These are phyloP conservation scores for Fragaria ananassa DNA, from an alignment of 306 rosid species.

Conservation along the genomic window DNA sequence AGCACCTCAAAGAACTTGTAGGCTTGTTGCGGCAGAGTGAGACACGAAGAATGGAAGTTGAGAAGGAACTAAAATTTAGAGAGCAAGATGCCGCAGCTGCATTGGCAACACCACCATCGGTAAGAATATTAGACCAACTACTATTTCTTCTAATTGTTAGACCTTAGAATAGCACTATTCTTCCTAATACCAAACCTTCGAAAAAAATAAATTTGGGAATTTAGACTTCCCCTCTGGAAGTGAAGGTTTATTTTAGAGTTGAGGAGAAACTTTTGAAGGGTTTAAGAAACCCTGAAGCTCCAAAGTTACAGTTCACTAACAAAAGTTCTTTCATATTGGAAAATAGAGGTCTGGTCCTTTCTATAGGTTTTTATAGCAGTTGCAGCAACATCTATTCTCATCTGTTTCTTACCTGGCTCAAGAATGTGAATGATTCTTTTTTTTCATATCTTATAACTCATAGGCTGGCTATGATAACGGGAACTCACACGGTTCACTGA, in stretches of 20 bases:
- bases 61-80: conserved; percentile 86
- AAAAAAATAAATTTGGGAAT: not conserved
- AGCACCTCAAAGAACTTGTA: conserved; percentile 94
- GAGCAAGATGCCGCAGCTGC: conserved; percentile 70
- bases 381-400: not conserved
- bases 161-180: not conserved
- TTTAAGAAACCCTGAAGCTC: not conserved
- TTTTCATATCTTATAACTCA: conserved; percentile 22
- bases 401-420: conserved; percentile 2
- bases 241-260: not conserved
- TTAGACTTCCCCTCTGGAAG: not conserved
- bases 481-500: conserved; percentile 60
- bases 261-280: not conserved
- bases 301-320: not conserved
- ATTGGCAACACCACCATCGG: conserved; percentile 74
- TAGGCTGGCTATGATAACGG: conserved; percentile 46
- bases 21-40: conserved; percentile 95
- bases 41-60: conserved; percentile 83
- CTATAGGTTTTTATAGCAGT: not conserved
- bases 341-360: not conserved
- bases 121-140: conserved; percentile 33
- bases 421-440: not conserved
- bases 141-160: not conserved
- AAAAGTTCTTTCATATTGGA: not conserved
- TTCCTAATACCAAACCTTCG: not conserved